A percentile compares a stretch with the other conserved stretches of the same genome.
Evolutionary conservation across 2,329 filamentous ascomycete genomes (phyloP).

Genomic region (Polytolypa hystricis): DNA sequence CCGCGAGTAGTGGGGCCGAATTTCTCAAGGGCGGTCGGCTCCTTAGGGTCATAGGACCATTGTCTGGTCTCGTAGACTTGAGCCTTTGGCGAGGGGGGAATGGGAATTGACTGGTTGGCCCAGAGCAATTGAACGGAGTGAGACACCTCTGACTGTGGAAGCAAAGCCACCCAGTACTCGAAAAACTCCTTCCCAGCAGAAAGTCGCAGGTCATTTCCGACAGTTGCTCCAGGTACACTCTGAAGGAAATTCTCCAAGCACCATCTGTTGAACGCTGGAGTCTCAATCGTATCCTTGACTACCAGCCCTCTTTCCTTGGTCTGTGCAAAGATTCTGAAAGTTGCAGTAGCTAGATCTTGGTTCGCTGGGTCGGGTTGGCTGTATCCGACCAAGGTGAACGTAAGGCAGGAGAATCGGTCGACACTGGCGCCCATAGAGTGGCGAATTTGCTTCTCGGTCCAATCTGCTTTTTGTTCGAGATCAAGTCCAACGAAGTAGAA

Average conservation of each 20-base stretch:
- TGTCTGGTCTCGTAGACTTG: not conserved
- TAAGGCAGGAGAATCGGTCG: conserved; percentile 7
- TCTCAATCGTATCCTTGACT: conserved; percentile 8
- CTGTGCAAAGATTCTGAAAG: conserved; percentile 30
- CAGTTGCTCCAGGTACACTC: conserved; percentile 17
- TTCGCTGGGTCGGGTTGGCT: conserved; percentile 16
- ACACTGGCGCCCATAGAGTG: conserved; percentile 15
- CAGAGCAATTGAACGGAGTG: conserved; percentile 17
- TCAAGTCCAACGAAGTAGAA: conserved; percentile 30
- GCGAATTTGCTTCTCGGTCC: conserved; percentile 29
- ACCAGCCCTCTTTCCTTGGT: no score
- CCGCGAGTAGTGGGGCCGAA: conserved; percentile 19
- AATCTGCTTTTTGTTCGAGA: conserved; percentile 27
- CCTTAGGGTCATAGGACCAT: conserved; percentile 12
- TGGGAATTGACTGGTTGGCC: not conserved
- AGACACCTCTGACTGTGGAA: conserved; percentile 17
- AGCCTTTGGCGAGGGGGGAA: not conserved
- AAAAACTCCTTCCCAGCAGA: conserved; percentile 11
- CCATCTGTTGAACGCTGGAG: conserved; percentile 15
- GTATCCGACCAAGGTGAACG: conserved; percentile 12
- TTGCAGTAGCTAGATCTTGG: conserved; percentile 24
- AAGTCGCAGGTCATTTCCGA: conserved; percentile 8
- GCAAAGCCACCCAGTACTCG: conserved; percentile 20
- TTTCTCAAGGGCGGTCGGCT: conserved; percentile 7
- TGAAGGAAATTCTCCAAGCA: conserved; percentile 18